Conservation (phyloP, 371 early-diverging fungal species). For the Saksenaea vasiformis region DNA sequence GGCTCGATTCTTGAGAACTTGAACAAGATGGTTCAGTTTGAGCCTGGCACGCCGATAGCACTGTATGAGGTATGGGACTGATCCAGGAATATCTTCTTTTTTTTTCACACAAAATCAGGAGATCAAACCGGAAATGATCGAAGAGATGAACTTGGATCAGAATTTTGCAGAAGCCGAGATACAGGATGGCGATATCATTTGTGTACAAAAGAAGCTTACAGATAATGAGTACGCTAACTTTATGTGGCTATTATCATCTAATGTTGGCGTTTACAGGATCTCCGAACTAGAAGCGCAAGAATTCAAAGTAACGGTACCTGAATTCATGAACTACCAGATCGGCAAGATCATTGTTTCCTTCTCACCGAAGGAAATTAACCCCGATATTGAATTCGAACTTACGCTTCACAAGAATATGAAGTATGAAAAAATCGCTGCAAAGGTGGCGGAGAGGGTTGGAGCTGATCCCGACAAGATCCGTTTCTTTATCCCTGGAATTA, state of each 20-base stretch:
- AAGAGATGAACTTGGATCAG: constrained; percentile 59
- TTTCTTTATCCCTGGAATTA: constrained; percentile 15
- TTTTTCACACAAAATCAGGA: constrained; percentile 44
- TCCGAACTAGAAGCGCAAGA: constrained; percentile 23
- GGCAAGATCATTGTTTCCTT: constrained; percentile 73
- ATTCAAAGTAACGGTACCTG: constrained; percentile 53
- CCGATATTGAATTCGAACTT: constrained; percentile 25
- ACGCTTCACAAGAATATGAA: constrained; percentile 21
- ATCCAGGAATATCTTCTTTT: neutral
- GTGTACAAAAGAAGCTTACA: constrained; percentile 67
- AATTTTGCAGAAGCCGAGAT: constrained; percentile 81
- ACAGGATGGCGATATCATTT: constrained; percentile 90
- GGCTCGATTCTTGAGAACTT: constrained; percentile 63
- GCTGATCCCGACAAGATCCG: constrained; percentile 41
- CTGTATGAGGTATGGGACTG: constrained; percentile 65
- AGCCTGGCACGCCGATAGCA: constrained; percentile 54
- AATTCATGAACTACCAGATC: constrained; percentile 74
- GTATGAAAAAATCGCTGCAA: constrained; percentile 25
- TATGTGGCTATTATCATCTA: neutral
- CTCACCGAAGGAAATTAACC: constrained; percentile 50
- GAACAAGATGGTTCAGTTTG: constrained; percentile 54
- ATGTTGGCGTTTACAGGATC: constrained; percentile 33
- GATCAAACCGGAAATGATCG: constrained; percentile 90
- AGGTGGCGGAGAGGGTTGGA: constrained; percentile 17
- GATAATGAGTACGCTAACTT: constrained; percentile 58